phyloP scores from a whole-genome alignment of 805 yeast genomes.

The Scheffersomyces ergatensis region DNA sequence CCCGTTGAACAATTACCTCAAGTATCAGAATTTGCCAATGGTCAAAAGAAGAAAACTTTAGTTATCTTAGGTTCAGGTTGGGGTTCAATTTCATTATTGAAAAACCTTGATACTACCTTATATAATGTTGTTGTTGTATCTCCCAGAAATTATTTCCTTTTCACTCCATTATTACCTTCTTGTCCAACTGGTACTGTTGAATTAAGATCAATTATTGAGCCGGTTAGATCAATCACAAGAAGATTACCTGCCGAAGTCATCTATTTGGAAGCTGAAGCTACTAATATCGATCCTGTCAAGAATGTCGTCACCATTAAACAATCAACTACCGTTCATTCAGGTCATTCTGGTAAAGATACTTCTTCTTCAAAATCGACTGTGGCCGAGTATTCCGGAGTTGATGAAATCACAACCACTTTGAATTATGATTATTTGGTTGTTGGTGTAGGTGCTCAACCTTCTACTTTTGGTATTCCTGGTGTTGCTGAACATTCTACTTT shows the following conservation, averaged over 20 bases:
- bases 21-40: constrained; percentile 51
- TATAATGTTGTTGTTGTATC: constrained; percentile 89
- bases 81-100: constrained; percentile 87
- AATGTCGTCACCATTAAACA: constrained; percentile 66
- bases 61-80: constrained; percentile 90
- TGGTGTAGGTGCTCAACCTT: constrained; percentile 94
- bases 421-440: constrained; percentile 81
- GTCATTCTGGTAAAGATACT: constrained; percentile 52
- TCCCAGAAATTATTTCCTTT: constrained; percentile 92
- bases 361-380: constrained; percentile 39
- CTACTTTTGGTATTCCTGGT: constrained; percentile 94
- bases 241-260: constrained; percentile 71
- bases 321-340: constrained; percentile 52
- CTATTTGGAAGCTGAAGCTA: constrained; percentile 89
- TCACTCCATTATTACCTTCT: constrained; percentile 94
- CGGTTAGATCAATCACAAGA: constrained; percentile 84
- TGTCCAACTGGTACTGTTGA: constrained; percentile 94
- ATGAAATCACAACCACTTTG: constrained; percentile 46
- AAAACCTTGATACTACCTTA: constrained; percentile 78
- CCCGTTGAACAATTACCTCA: constrained; percentile 64
- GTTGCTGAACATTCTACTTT: constrained; percentile 84
- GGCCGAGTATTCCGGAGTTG: constrained; percentile 38
- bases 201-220: constrained; percentile 87
- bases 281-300: constrained; percentile 69
- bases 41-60: constrained; percentile 65